Evolutionary conservation across 1,284 basidiomycete genomes (phyloP).

Genomic region (Leccinum fuscescens): DNA sequence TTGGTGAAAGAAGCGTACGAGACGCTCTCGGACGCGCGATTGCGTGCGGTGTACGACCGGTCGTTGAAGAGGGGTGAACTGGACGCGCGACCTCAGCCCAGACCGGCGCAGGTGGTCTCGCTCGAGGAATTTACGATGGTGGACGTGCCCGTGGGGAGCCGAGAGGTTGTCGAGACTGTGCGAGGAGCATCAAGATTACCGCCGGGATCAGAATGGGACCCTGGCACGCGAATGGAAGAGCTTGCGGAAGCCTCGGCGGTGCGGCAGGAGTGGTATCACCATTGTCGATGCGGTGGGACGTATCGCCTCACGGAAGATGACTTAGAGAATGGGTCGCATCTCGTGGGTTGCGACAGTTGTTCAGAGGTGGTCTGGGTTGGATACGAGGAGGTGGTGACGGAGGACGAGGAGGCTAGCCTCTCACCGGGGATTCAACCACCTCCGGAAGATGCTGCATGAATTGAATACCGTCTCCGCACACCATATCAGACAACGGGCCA

Average conservation of each 20-base stretch:
- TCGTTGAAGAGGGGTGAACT: constrained; percentile 10
- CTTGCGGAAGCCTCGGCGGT: background rate
- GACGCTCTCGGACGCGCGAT: constrained; percentile 42
- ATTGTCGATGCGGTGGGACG: constrained; percentile 67
- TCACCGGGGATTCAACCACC: background rate
- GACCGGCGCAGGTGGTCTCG: constrained; percentile 75
- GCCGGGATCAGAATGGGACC: background rate
- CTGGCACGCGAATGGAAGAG: constrained; percentile 3
- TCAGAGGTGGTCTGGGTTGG: constrained; percentile 80
- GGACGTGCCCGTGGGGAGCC: background rate
- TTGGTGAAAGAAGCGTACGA: constrained; percentile 61
- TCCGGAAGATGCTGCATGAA: background rate
- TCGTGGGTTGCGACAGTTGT: constrained; percentile 67
- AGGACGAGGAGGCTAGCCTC: background rate
- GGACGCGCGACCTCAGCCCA: constrained; percentile 40
- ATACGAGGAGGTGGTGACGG: constrained; percentile 49
- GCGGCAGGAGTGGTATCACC: constrained; percentile 47
- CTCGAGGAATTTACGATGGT: constrained; percentile 60
- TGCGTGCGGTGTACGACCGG: constrained; percentile 51
- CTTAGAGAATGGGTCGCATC: constrained; percentile 64
- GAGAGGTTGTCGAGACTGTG: constrained; percentile 10
- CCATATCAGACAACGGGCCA: background rate
- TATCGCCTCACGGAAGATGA: constrained; percentile 57
- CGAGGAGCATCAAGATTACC: background rate
- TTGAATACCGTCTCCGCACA: background rate